Evolutionary conservation across 371 early-diverging fungal species (phyloP), one percentile per base, ranked within the genome.

Genomic region (Apophysomyces ossiformis): DNA sequence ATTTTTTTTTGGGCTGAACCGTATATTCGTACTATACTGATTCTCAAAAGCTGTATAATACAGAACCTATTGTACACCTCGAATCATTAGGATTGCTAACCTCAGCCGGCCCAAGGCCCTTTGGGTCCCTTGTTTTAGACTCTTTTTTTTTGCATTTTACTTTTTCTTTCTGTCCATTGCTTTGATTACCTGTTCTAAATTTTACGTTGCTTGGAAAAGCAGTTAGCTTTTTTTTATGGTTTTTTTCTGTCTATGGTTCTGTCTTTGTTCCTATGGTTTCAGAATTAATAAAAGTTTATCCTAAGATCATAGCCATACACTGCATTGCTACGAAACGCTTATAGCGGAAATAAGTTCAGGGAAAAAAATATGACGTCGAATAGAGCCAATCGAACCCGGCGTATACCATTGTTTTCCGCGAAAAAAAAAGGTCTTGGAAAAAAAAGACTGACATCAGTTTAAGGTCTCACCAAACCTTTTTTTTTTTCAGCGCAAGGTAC

Each of bases 121-220:
- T 50, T 50, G 54, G 54, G 54, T 50, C 54, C 54, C 54, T 50
- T 50, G 54, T 50, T 50, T 50, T 50, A 50, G 54, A 21, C 54
- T 50, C 54, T 50, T 50, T 50, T 50, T 50, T 50, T 50, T 50
- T 50, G 16, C 46, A 6, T 45, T 18, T 45, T 45, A 6, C 16
- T 13, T 45, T 15, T 43, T 15, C 15, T 15, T 9, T 45, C 46
- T 45, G 16, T 45, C 46, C 46, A 26, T 41, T 41, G 41, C 18
- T 50, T 47, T 5, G 13, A 47, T 7, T n/a, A 11, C 1, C 16
- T 4, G 4, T 47, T 18, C 13, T 47, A 18, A 47, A n/a, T 21
- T 18, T 16, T 47, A 7, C 21, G 7, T 47, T 47, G n/a, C 16
- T 15, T 47, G 1, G 18, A 47, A 15, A 47, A 47, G 47, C 11